Conservation (phyloP, 1,284 basidiomycete species). For the Kwoniella shivajii region DNA sequence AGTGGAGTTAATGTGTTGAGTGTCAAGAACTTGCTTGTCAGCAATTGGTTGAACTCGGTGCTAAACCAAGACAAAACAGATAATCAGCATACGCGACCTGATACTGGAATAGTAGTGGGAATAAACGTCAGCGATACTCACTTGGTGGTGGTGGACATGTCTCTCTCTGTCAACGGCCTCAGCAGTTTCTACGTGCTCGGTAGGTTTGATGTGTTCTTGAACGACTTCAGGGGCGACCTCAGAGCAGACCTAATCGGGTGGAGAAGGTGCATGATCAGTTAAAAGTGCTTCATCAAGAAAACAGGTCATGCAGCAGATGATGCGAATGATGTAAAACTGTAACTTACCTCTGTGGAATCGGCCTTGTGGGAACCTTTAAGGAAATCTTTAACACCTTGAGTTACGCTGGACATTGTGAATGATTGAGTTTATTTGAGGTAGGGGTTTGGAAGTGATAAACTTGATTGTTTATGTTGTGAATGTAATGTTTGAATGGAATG, state of each 20-base stretch:
- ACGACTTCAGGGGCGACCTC: conserved; percentile 49
- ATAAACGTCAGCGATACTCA: conserved; percentile 13
- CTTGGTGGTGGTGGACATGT: conserved; percentile 50
- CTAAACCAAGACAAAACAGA: conserved; percentile 20
- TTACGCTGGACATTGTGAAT: conserved; percentile 33
- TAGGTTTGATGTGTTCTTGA: conserved; percentile 45
- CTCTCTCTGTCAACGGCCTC: conserved; percentile 52
- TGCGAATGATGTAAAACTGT: background rate
- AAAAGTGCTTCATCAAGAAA: background rate
- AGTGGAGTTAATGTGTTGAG: conserved; percentile 44
- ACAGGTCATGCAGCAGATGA: too few relatives aligned
- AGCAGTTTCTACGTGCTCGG: conserved; percentile 45
- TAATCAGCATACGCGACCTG: conserved; percentile 11
- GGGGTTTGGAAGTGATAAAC: conserved; percentile 4
- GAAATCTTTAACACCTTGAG: conserved; percentile 41
- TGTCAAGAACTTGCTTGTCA: conserved; percentile 39
- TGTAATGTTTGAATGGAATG: conserved; percentile 8
- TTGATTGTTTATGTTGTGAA: conserved; percentile 1
- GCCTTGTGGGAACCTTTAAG: conserved; percentile 35
- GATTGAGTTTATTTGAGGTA: conserved; percentile 13
- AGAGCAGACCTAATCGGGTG: conserved; percentile 43
- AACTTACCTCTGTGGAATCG: conserved; percentile 46
- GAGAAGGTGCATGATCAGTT: background rate
- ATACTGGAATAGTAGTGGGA: too few relatives aligned
- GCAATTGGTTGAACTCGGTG: conserved; percentile 53